These are phyloP conservation scores for Triangularia verruculosa DNA, from an alignment of 2,329 filamentous ascomycete species.

Conservation along the genomic window DNA sequence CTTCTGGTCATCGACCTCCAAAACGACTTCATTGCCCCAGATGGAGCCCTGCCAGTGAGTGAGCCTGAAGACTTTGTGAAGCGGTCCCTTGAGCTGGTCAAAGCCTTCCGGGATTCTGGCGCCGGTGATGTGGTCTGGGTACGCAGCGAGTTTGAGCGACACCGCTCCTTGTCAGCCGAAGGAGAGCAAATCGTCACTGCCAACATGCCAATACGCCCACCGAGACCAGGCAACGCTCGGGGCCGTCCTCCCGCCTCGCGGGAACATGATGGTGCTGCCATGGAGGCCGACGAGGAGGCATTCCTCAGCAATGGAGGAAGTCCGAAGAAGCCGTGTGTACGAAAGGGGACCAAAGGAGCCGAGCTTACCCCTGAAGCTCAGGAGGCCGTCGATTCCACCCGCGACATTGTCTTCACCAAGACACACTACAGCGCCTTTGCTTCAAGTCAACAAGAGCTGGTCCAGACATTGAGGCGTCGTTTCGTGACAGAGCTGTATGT, in stretches of 20 bases:
- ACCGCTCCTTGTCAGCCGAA: constrained; percentile 49
- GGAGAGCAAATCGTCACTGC: constrained; percentile 50
- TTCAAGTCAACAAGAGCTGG: constrained; percentile 61
- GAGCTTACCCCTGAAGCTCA: constrained; percentile 45
- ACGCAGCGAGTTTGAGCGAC: constrained; percentile 67
- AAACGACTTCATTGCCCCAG: constrained; percentile 75
- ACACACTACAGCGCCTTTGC: constrained; percentile 86
- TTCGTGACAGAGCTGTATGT: constrained; percentile 88
- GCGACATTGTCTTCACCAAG: constrained; percentile 60
- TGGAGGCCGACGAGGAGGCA: constrained; percentile 44
- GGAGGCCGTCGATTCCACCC: constrained; percentile 41
- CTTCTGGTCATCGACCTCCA: constrained; percentile 84
- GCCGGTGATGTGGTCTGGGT: constrained; percentile 79
- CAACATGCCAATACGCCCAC: constrained; percentile 31
- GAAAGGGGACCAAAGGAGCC: constrained; percentile 43
- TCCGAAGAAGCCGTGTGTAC: constrained; percentile 42
- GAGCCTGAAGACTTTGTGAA: constrained; percentile 64
- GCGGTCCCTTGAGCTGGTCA: constrained; percentile 63
- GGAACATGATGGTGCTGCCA: constrained; percentile 33
- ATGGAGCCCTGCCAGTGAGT: constrained; percentile 64
- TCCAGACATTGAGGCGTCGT: constrained; percentile 75
- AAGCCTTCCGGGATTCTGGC: constrained; percentile 68
- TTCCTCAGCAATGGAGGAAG: constrained; percentile 29
- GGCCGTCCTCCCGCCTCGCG: constrained; percentile 24
- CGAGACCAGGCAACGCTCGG: constrained; percentile 21